Evolutionary conservation across 1,284 basidiomycete species (phyloP), one percentile per base, ranked within the genome.

Genomic region (Sporisorium sorghi): DNA sequence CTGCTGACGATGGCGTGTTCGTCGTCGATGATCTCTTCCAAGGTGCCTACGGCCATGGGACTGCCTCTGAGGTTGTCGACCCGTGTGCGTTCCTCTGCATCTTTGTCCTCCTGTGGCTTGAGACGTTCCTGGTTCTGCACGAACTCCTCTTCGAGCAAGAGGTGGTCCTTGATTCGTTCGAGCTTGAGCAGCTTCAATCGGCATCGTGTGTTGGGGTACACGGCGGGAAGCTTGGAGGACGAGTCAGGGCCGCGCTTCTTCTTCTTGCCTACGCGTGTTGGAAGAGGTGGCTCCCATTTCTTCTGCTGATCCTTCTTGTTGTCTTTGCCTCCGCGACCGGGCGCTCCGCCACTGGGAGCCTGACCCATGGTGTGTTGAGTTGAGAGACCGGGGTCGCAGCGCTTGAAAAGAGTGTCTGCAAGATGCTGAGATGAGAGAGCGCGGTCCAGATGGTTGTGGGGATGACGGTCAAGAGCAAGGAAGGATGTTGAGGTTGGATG

Each of bases 1-100:
- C 93, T 93, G 85, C 93, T 95, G 81, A 99, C 92, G 85, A 99
- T 98, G 21, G 97, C 96, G 85, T 99, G 97, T 88, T 99, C 97
- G 87, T 99, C 97, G 87, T 99, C 97, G 83, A 99, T 97, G 80
- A 99, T 98, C 86, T 99, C 97, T 86, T 99, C 97, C 79, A 99
- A 88, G 0, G 94, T 93, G 37, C 97, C 97, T 56, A 99, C 94
- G 14, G 91, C 92, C 93, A 99, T 97, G 7, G 97, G 97, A 54
- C 90, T 92, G 21, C 97, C 97, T 51, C 97, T 90, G 53, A 99
- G 86, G 85, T 97, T 94, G 85, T 99, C 97, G 39, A 99, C 94
- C 74, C 91, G 91, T 30, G 92, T 92, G 77, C 94, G 88, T 85
- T 99, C 96, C 85, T 96, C 94, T 82, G 93, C 93, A 73, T 94